Conservation (phyloP, 1,284 basidiomycete species). For the Ustilago shanxiensis region DNA sequence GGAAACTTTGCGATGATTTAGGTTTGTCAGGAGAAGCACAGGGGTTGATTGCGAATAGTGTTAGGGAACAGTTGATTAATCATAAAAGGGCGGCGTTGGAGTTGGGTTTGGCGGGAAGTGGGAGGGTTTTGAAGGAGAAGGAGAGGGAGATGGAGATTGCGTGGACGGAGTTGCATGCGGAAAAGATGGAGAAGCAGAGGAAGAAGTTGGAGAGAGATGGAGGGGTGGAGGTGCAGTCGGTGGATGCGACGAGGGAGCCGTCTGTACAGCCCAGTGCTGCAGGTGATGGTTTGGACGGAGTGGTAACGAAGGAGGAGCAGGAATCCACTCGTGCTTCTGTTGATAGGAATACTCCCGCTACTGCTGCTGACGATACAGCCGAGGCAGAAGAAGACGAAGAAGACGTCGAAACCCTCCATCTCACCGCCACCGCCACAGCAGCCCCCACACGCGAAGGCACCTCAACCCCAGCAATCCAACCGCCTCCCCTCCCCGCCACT, state of each 20-base stretch:
- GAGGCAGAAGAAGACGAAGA: constrained; percentile 40
- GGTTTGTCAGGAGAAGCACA: constrained; percentile 88
- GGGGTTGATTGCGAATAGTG: constrained; percentile 88
- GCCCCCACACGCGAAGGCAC: constrained; percentile 47
- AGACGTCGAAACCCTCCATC: constrained; percentile 52
- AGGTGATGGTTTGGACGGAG: neutral
- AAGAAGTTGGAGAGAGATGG: constrained; percentile 27
- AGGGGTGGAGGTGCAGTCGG: constrained; percentile 17
- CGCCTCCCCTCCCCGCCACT: constrained; percentile 11
- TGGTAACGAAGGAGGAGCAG: neutral
- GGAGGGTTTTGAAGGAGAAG: constrained; percentile 51
- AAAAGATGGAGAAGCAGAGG: constrained; percentile 51
- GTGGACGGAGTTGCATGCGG: constrained; percentile 70
- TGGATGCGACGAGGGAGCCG: constrained; percentile 28
- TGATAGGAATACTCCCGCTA: neutral
- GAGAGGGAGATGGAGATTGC: constrained; percentile 55
- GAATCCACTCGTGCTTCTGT: neutral
- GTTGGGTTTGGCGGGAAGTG: constrained; percentile 82
- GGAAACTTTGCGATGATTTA: constrained; percentile 84
- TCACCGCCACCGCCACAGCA: constrained; percentile 49
- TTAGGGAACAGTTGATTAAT: constrained; percentile 91
- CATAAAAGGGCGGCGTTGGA: constrained; percentile 95
- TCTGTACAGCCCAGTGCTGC: constrained; percentile 29
- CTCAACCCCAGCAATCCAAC: constrained; percentile 37
- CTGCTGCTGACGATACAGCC: constrained; percentile 3